Percentiles rank a stretch among this genome's conserved stretches.
These are phyloP conservation scores for Chrysanthemum lavandulifolium DNA, from an alignment of 129 eudicot species.

Conservation along the genomic window DNA sequence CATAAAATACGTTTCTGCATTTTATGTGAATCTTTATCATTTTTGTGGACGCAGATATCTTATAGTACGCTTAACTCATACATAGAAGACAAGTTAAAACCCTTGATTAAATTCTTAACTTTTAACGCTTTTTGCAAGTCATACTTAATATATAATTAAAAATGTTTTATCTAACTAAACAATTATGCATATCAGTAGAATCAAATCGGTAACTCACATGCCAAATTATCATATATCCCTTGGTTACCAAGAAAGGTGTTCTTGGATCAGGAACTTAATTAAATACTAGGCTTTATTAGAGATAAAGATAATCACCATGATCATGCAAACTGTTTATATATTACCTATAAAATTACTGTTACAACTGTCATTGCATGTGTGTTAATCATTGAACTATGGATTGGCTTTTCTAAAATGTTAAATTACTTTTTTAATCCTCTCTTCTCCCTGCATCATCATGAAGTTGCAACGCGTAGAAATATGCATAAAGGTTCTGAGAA, in stretches of 20 bases:
- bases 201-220: slow-evolving; percentile 7
- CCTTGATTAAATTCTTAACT: too few species aligned
- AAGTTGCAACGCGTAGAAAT: background rate
- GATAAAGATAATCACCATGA: slow-evolving; percentile 19
- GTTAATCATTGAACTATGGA: slow-evolving; percentile 23
- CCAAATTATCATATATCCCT: slow-evolving; percentile 6
- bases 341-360: slow-evolving; percentile 10
- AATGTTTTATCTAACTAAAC: background rate
- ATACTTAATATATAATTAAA: background rate
- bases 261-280: slow-evolving; percentile 26
- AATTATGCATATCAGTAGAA: background rate
- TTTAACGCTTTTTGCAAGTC: too few species aligned
- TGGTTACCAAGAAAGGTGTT: slow-evolving; percentile 18
- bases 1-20: too few species aligned
- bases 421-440: background rate
- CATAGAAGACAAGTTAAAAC: too few species aligned
- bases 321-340: slow-evolving; percentile 15
- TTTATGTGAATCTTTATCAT: too few species aligned
- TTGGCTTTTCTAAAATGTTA: slow-evolving; percentile 13
- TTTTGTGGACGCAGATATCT: too few species aligned
- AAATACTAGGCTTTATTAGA: slow-evolving; percentile 15
- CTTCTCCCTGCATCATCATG: background rate
- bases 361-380: slow-evolving; percentile 36
- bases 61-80: too few species aligned
- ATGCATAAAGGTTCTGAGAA: too few species aligned